Base-by-base conservation (phyloP, 768 basidiomycete species). In the Glaciozyma martinii region DNA sequence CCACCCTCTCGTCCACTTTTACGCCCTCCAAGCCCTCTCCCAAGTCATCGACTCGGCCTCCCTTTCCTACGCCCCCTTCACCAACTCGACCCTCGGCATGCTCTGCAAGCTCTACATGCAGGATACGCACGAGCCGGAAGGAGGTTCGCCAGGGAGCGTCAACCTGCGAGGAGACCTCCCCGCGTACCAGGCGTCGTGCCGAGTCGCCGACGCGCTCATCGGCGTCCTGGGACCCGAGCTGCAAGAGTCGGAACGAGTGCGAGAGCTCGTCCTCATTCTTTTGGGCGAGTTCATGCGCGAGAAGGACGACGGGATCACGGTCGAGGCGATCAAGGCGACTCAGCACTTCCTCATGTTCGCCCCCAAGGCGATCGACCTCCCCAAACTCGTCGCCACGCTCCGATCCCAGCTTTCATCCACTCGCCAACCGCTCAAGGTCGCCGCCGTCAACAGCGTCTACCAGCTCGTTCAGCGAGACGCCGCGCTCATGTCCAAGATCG, bases 301-400 rank as follows among this genome's bases (percentile, higher is more conserved):
- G 72, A 83, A 85, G 4, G 90, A 95, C 69, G 90, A 94, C 73
- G 85, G 86, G 1, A 86, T 92, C 61, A 81, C 86, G 44, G 89
- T 98, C 3, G 91, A 97, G 75, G 92, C 92, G 3, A 93, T 97
- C 76, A 89, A 88, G 76, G 94, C 92, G 76, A 86, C 91, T 16
- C 94, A 98, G 72, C 94, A 98, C 75, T 87, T 95, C 79, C 82
- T 98, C 47, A 94, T 99, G 85, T 98, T 98, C 71, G 87, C 89
- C 0, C 87, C 91, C 0, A 84, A 89, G 67, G 82, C 89, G 60
- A 84, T 90, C 62, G 81, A 91, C 65, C 83, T 92, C 18, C 87
- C 90, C 1, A 83, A 84, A 44, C 81, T 93, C 12, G 87, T 97
- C 30, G 79, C 81, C 49, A 85, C 82, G 43, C 90, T 98, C 77